Evolutionary conservation across 306 rosid species (phyloP), one percentile per base, ranked within the genome.

Genomic region (Vigna angularis): DNA sequence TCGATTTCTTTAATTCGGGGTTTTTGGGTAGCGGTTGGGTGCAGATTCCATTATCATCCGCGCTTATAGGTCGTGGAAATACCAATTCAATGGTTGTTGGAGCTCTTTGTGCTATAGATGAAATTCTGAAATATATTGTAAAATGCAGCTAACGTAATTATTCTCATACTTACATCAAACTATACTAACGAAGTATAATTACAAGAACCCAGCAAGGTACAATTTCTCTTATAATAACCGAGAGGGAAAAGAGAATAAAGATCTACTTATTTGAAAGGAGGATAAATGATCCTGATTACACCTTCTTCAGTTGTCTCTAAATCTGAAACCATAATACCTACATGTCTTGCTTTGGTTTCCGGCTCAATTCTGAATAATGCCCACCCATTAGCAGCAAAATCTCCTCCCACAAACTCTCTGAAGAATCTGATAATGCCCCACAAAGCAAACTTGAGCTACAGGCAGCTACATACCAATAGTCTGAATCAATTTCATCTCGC

Each of bases 331-430:
- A 73, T 83, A 73, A 59, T 62, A 84, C 47, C 85, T 96, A 96
- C 83, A 81, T 83, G 86, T 96, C 99, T 86, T 90, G 94, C 96
- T 90, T 93, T 36, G 98, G 98, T 86, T 93, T 96, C 74, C 91
- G 86, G 91, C 99, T 96, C 85, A 93, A 82, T 72, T 93, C 98
- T 18, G 99, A 91, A 84, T 96, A 96, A 53, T 86, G 89, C 56
- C 99, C 99, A 34, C 98, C 98, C 99, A 93, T 93, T 69, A 88
- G 87, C 87, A 90, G 97, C 88, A 96, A 85, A 78, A 93, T 89
- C 79, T 96, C 96, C 73, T 86, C 98, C 99, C 99, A 96, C 86
- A 86, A 85, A 80, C 82, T 82, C 84, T 93, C 97, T 14, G 97
- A 86, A 8, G 95, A 83, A 74, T 86, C 91, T 15, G 90, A 81